Conservation (phyloP, 805 yeast species). For the Lachancea kluyveri region DNA sequence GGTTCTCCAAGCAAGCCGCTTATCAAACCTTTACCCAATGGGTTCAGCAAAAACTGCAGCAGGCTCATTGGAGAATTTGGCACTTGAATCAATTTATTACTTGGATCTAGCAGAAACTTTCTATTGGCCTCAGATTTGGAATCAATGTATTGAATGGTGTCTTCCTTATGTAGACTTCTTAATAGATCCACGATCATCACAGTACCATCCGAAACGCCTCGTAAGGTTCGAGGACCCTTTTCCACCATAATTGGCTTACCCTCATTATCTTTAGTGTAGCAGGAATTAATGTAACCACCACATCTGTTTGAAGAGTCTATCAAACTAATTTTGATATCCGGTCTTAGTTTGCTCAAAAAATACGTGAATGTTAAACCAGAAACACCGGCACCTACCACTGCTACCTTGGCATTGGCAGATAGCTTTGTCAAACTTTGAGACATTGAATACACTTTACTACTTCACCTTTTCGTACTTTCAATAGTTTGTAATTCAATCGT, state of each 20-base stretch:
- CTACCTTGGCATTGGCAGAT: conserved; percentile 40
- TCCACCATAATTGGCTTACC: conserved; percentile 40
- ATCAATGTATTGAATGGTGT: conserved; percentile 54
- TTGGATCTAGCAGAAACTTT: conserved; percentile 52
- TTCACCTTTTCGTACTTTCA: not conserved
- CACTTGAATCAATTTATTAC: conserved; percentile 45
- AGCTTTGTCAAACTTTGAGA: conserved; percentile 14
- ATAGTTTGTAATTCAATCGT: not conserved
- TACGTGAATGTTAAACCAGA: conserved; percentile 76
- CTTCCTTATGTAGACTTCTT: conserved; percentile 37
- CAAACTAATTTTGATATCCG: conserved; percentile 62
- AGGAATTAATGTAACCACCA: conserved; percentile 79
- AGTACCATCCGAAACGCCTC: conserved; percentile 80
- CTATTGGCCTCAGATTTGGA: conserved; percentile 57
- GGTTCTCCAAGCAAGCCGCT: conserved; percentile 47
- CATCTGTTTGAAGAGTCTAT: conserved; percentile 48
- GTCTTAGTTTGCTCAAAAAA: conserved; percentile 63
- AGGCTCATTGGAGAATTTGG: conserved; percentile 40
- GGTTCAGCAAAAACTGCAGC: conserved; percentile 33
- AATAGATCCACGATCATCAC: conserved; percentile 59
- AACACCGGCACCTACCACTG: conserved; percentile 82
- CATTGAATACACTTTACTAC: conserved; percentile 10
- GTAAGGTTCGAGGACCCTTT: conserved; percentile 85
- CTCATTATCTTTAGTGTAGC: conserved; percentile 29
- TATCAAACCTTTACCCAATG: conserved; percentile 40